Evolutionary conservation across 768 basidiomycete genomes (phyloP), one percentile per base, ranked within the genome.

Genomic region (Tephrocybe sp.): DNA sequence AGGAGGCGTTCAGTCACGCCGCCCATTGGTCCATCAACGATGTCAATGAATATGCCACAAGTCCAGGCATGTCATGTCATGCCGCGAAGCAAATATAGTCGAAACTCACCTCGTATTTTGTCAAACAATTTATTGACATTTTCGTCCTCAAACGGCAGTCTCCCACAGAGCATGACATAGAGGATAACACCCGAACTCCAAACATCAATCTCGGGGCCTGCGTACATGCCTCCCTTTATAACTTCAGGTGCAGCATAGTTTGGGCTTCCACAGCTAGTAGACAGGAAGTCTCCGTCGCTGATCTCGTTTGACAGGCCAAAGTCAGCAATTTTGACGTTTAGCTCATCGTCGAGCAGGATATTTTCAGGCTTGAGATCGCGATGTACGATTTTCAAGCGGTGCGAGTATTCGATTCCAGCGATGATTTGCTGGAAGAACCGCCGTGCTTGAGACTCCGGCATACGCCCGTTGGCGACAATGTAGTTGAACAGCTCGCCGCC

Each of bases 141-240:
- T 37, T 97, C 93, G 68, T 98, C 95, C 70, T 98, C 97, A 64
- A 99, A 99, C 1, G 97, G 97, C 25, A 99, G 78, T 39, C 89
- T 76, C 4, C 96, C 97, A 62, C 91, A 95, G 4, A 99, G 79
- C 87, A 99, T 94, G 49, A 98, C 97, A 70, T 95, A 98, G 44
- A 99, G 80, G 57, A 99, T 98, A n/a, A 99, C 96, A 0, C 97
- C 97, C 47, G 91, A 91, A 58, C 91, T 93, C 97, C 97, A 99
- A 9, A 98, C 93, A 56, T 99, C 97, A 61, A 98, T 97, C 69
- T 98, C 97, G 0, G 96, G 95, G 0, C 97, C 97, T 0, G 93
- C 93, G 64, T 99, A 99, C 7, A 95, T 78, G 24, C 91, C 90
- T 5, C 97, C 97, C 15, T 87, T 82, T 56, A 99, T 97, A 60